Evolutionary conservation across 179 eudicot species (phyloP).

Genomic region (Spinacia oleracea): DNA sequence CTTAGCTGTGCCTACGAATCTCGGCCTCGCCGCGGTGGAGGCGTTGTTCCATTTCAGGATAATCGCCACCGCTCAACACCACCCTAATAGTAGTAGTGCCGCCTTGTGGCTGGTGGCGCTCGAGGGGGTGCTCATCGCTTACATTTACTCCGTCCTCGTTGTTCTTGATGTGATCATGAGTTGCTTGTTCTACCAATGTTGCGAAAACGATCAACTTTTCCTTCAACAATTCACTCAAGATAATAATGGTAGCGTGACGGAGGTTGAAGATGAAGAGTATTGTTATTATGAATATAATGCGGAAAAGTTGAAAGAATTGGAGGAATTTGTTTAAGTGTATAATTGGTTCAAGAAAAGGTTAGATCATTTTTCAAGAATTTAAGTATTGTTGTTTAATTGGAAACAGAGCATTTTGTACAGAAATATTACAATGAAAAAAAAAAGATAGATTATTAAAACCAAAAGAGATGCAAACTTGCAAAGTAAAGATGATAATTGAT

Average conservation of each 20-base stretch:
- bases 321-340: slow-evolving; percentile 28
- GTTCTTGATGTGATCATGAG: slow-evolving; percentile 64
- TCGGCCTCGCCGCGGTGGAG: slow-evolving; percentile 66
- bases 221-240: neutral
- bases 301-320: slow-evolving; percentile 30
- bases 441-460: neutral
- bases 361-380: neutral
- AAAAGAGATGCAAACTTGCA: neutral
- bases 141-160: slow-evolving; percentile 55
- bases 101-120: slow-evolving; percentile 31
- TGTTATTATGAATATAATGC: slow-evolving; percentile 4
- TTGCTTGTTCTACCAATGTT: slow-evolving; percentile 57
- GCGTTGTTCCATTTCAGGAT: slow-evolving; percentile 71
- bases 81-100: too few species aligned
- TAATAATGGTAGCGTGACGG: neutral
- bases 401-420: slow-evolving; percentile 28
- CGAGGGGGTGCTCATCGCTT: slow-evolving; percentile 68
- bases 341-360: slow-evolving; percentile 13
- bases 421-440: slow-evolving; percentile 7
- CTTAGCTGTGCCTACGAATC: slow-evolving; percentile 54
- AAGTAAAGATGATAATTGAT: slow-evolving; percentile 6
- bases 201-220: slow-evolving; percentile 33
- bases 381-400: neutral
- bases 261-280: slow-evolving; percentile 16
- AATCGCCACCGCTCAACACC: neutral